Conservation (phyloP, 495 filamentous ascomycete species). For the Penicillium subrubescens region DNA sequence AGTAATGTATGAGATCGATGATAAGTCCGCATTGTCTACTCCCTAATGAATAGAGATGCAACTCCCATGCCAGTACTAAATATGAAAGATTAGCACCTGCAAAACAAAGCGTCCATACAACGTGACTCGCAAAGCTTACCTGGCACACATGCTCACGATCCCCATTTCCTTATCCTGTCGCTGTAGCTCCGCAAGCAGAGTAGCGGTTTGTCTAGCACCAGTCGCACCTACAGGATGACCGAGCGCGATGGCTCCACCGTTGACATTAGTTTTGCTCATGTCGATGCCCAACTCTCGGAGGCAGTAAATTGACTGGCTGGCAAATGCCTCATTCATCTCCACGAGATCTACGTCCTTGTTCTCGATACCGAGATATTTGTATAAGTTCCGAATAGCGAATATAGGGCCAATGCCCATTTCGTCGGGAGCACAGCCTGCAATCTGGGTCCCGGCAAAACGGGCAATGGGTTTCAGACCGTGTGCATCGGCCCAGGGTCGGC, state of each 20-base stretch:
- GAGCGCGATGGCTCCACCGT: constrained; percentile 73
- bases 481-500: constrained; percentile 74
- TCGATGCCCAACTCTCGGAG: constrained; percentile 69
- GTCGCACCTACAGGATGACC: constrained; percentile 77
- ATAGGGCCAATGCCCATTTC: constrained; percentile 93
- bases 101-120: neutral
- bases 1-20: neutral
- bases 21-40: constrained; percentile 41
- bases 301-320: constrained; percentile 86
- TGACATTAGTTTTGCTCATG: constrained; percentile 78
- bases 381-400: constrained; percentile 81
- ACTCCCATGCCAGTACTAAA: constrained; percentile 76
- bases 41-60: constrained; percentile 71
- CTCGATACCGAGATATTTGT: constrained; percentile 66
- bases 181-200: constrained; percentile 69
- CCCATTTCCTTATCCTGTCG: constrained; percentile 71
- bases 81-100: neutral
- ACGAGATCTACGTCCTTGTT: constrained; percentile 77
- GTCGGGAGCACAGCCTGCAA: constrained; percentile 76
- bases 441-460: constrained; percentile 82
- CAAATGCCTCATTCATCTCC: constrained; percentile 92
- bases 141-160: constrained; percentile 75
- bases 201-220: constrained; percentile 71
- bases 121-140: constrained; percentile 14
- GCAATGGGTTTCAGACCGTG: constrained; percentile 78